Evolutionary conservation across 1,139 yeast genomes (phyloP), one percentile per base, ranked within the genome.

Genomic region (Yamadazyma buinensis): DNA sequence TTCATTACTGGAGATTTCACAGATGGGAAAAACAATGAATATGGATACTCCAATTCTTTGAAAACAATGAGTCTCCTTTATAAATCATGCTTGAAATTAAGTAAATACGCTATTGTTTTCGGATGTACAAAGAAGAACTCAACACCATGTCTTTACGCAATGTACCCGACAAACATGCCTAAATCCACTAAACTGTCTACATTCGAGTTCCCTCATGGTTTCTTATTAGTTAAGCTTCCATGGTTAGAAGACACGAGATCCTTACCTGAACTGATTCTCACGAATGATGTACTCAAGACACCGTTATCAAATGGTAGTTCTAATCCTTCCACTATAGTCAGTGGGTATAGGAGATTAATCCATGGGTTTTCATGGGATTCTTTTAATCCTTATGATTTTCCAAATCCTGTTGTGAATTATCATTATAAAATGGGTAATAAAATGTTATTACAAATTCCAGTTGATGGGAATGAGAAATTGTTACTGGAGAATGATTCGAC

Each of bases 1-100:
- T 83, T 88, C 46, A 57, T 92, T 1, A 64, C 73, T 10, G 75
- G 74, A 1, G 71, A 68, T 25, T 35, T 56, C 29, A 44, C 45
- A 19, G 55, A 68, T 40, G 74, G 73, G 1, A 32, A 50, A 3
- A 41, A 54, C 1, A 46, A 43, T 3, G 59, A 57, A 6, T 59
- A 61, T 4, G 72, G 72, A 0, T 76, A 64, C 42, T 59, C 67
- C 14, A 84, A 90, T 13, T 85, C 96, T 0, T 64, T 70, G 15
- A 60, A 76, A 24, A 81, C 94, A 0, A 75, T 88, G 50, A 68
- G 84, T 1, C 72, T 90, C 0, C 61, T 92, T 7, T 84, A 78
- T 50, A 78, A 75, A 34, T 71, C 82, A 2, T 62, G 94, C 57
- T 51, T 63, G 3, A 66, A 66, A 33, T 63, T 72, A 33, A 49